These are phyloP conservation scores for Xylaria sp. DNA, from an alignment of 2,329 filamentous ascomycete genomes.

Conservation along the genomic window DNA sequence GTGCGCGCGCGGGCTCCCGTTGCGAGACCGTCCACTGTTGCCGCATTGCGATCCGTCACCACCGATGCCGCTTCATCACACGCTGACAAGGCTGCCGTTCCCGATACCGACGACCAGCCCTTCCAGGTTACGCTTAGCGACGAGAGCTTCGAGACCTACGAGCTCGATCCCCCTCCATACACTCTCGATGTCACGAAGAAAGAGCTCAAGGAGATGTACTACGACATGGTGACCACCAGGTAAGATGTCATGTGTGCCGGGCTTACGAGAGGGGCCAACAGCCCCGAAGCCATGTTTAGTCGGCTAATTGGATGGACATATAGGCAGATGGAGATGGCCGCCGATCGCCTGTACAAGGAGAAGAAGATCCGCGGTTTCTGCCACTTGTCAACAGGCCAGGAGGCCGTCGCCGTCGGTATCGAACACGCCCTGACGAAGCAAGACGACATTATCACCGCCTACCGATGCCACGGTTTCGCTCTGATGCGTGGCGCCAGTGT, in stretches of 20 bases:
- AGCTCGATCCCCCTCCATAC: conserved; percentile 95
- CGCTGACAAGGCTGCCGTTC: conserved; percentile 78
- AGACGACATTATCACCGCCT: conserved; percentile 97
- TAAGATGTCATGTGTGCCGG: conserved; percentile 61
- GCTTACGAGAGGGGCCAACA: not conserved
- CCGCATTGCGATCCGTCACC: conserved; percentile 81
- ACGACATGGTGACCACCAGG: conserved; percentile 95
- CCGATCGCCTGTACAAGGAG: conserved; percentile 99
- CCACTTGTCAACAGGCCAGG: conserved; percentile 96
- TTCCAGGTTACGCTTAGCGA: conserved; percentile 94
- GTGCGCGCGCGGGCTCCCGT: conserved; percentile 55
- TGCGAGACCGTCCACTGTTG: conserved; percentile 56
- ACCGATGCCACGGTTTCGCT: conserved; percentile 98
- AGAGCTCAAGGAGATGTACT: conserved; percentile 99
- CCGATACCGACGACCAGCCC: conserved; percentile 78
- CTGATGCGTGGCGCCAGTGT: conserved; percentile 93
- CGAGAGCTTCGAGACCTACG: conserved; percentile 99
- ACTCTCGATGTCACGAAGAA: conserved; percentile 94
- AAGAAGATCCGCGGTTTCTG: conserved; percentile 99
- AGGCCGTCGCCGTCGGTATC: conserved; percentile 96
- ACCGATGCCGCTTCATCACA: conserved; percentile 94
- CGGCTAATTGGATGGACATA: conserved; percentile 52
- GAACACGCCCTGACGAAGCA: conserved; percentile 92
- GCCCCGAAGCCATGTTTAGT: not conserved
- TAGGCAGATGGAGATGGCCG: conserved; percentile 99